Evolutionary conservation across 75 land plant genomes (phyloP).

Genomic region (Pinus tabuliformis): DNA sequence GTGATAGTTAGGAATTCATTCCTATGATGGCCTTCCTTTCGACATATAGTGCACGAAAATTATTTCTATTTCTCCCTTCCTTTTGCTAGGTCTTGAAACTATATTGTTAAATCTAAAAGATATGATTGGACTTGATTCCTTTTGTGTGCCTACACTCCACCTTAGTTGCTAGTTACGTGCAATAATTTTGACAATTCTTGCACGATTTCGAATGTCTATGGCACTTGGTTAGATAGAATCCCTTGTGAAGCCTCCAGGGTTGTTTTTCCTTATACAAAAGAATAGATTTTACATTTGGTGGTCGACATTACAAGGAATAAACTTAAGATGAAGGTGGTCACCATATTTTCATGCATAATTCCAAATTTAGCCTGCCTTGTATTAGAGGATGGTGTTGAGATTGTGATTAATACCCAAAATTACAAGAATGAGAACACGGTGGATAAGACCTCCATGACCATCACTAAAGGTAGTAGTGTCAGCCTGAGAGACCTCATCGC

Average conservation of each 20-base stretch:
- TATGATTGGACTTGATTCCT: no score
- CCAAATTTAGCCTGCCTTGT: constrained; percentile 61
- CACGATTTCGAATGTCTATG: constrained; percentile 41
- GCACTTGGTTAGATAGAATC: constrained; percentile 46
- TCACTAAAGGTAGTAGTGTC: constrained; percentile 49
- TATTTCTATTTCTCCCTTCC: no score
- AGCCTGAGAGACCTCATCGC: constrained; percentile 44
- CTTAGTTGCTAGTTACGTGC: constrained; percentile 32
- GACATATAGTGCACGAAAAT: no score
- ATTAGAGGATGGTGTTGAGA: not conserved
- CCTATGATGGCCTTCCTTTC: no score
- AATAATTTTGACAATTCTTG: constrained; percentile 10
- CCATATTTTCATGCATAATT: constrained; percentile 46
- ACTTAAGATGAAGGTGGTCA: constrained; percentile 58
- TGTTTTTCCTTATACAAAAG: constrained; percentile 51
- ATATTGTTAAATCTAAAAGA: no score
- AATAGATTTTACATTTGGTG: constrained; percentile 44
- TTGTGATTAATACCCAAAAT: constrained; percentile 56
- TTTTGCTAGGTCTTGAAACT: no score
- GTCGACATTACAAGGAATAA: constrained; percentile 33
- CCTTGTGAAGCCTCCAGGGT: constrained; percentile 32
- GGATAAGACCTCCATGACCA: constrained; percentile 17
- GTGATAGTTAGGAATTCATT: no score
- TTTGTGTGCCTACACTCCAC: constrained; percentile 15
- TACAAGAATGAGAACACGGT: constrained; percentile 24